Conservation (phyloP, 345 rosid species). For the Moricandia moricandioides region DNA sequence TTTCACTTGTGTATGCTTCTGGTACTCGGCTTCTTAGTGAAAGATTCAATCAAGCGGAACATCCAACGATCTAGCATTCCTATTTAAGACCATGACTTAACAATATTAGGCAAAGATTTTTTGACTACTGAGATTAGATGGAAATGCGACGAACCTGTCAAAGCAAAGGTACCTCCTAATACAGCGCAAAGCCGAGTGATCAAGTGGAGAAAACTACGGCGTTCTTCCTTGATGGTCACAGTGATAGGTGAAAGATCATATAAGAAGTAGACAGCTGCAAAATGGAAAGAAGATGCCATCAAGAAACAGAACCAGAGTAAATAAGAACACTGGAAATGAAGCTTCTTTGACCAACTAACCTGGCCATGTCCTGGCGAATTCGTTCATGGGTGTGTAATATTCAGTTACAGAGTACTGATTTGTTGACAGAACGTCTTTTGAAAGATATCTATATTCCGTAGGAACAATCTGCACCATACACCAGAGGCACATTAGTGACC, state of each 20-base stretch:
- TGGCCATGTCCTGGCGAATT: conserved; percentile 82
- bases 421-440: conserved; percentile 79
- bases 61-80: conserved; percentile 99
- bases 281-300: neutral
- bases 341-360: conserved; percentile 45
- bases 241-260: conserved; percentile 97
- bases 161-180: conserved; percentile 94
- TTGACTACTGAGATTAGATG: neutral
- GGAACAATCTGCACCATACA: conserved; percentile 75
- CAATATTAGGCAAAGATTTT: neutral
- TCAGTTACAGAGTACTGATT: conserved; percentile 97
- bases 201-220: conserved; percentile 89
- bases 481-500: conserved; percentile 2
- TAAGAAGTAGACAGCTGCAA: conserved; percentile 87
- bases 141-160: conserved; percentile 64
- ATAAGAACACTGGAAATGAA: neutral
- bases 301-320: conserved; percentile 10
- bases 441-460: conserved; percentile 86
- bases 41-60: conserved; percentile 67
- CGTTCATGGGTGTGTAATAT: conserved; percentile 76
- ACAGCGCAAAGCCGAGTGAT: conserved; percentile 96
- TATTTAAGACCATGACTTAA: conserved; percentile 27
- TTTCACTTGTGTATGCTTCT: conserved; percentile 31
- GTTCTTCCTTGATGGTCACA: conserved; percentile 90
- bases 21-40: conserved; percentile 42